Conservation (phyloP, 2,329 filamentous ascomycete species). For the Microcyclosporella mali region DNA sequence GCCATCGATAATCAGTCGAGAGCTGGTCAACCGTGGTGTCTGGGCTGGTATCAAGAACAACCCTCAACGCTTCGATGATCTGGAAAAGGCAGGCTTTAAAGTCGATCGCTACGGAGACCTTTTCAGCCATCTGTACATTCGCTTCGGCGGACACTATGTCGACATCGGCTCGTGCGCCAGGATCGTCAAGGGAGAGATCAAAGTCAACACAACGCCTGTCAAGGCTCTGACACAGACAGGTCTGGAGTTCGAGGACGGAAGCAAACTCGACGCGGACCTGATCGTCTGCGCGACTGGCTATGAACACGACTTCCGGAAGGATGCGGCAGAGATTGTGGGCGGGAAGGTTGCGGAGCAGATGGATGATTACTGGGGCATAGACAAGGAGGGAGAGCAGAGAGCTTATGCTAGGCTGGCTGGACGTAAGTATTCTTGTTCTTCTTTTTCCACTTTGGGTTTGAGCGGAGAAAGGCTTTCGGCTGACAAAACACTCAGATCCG, state of each 20-base stretch:
- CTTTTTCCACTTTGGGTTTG: too few relatives aligned
- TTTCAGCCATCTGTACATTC: slow-evolving; percentile 36
- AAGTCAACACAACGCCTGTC: slow-evolving; percentile 37
- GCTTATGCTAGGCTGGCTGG: slow-evolving; percentile 37
- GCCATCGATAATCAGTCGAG: slow-evolving; percentile 27
- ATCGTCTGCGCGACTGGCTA: slow-evolving; percentile 46
- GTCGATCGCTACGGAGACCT: slow-evolving; percentile 36
- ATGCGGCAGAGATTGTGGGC: slow-evolving; percentile 37
- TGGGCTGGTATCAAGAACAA: slow-evolving; percentile 28
- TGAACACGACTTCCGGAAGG: slow-evolving; percentile 38
- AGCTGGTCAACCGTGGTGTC: slow-evolving; percentile 29
- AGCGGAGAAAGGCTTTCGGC: background rate
- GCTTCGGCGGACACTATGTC: slow-evolving; percentile 44
- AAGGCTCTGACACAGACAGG: slow-evolving; percentile 35
- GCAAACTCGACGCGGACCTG: slow-evolving; percentile 39
- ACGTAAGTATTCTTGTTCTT: slow-evolving; percentile 31
- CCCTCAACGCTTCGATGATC: slow-evolving; percentile 36
- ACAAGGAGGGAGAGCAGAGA: slow-evolving; percentile 44
- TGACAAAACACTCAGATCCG: slow-evolving; percentile 26
- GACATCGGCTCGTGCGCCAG: slow-evolving; percentile 41
- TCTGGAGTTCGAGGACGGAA: slow-evolving; percentile 41
- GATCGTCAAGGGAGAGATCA: slow-evolving; percentile 42
- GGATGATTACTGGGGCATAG: slow-evolving; percentile 42
- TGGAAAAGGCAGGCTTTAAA: slow-evolving; percentile 39
- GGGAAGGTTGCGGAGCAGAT: slow-evolving; percentile 36